phyloP scores from a whole-genome alignment of 352 stramenopile genomes.

The Globisporangium carolinianum region DNA sequence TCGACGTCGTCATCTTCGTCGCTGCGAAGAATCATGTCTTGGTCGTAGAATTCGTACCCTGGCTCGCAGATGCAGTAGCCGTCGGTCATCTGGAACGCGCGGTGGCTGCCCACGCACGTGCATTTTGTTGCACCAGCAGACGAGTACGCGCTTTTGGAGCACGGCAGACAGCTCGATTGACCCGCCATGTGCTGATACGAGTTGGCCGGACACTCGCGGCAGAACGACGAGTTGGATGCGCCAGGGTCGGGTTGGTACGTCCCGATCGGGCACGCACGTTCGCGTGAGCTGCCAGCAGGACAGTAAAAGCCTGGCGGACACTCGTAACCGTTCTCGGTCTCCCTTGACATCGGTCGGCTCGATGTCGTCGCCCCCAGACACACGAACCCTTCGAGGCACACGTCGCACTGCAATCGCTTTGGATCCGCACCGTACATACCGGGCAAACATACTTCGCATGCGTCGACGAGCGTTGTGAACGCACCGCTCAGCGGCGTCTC shows the following conservation, averaged over 20 bases:
- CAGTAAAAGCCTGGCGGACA: conserved; percentile 81
- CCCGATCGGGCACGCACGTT: conserved; percentile 67
- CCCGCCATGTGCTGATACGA: conserved; percentile 74
- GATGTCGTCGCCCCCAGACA: conserved; percentile 72
- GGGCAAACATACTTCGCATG: conserved; percentile 68
- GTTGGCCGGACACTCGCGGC: conserved; percentile 53
- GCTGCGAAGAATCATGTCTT: conserved; percentile 70
- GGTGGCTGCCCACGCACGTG: conserved; percentile 80
- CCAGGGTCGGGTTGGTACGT: conserved; percentile 57
- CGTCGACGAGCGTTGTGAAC: conserved; percentile 37
- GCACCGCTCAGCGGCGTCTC: conserved; percentile 39
- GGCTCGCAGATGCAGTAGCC: conserved; percentile 90
- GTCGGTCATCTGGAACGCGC: conserved; percentile 87
- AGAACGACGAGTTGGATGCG: conserved; percentile 45
- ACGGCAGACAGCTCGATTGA: conserved; percentile 73
- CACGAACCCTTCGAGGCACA: conserved; percentile 77
- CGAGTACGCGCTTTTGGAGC: conserved; percentile 78
- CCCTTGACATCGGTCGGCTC: conserved; percentile 36
- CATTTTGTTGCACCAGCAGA: conserved; percentile 52
- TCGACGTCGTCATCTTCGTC: conserved; percentile 84
- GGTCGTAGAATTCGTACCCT: conserved; percentile 89
- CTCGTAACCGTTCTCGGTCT: conserved; percentile 73
- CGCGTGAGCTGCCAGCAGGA: conserved; percentile 39
- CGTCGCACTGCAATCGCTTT: conserved; percentile 60
- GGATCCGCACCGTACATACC: conserved; percentile 79